Percentiles rank a stretch among this genome's conserved stretches.
Conservation (phyloP, 2,329 filamentous ascomycete species). For the Aspergillus tamarii region DNA sequence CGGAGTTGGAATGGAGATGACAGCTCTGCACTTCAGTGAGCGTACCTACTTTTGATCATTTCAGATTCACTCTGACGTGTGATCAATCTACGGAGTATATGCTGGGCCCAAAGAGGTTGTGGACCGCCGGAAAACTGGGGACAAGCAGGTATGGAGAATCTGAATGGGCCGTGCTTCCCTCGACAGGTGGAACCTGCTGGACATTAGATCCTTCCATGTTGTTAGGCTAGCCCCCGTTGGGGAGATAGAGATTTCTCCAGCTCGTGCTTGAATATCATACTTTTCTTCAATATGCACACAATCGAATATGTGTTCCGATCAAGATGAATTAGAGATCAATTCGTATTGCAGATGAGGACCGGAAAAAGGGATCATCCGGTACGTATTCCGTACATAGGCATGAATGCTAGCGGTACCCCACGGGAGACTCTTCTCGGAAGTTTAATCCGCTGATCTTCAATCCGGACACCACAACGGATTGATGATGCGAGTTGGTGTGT, state of each 20-base stretch:
- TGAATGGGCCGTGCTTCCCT: constrained; percentile 1
- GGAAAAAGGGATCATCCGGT: not conserved
- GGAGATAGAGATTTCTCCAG: not conserved
- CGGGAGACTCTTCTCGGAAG: not conserved
- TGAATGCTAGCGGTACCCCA: not conserved
- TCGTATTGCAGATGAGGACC: not conserved
- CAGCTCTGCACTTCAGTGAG: constrained; percentile 4
- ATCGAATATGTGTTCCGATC: not conserved
- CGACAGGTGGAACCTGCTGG: not conserved
- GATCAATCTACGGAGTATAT: not conserved
- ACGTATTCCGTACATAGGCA: not conserved
- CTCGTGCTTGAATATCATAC: not conserved
- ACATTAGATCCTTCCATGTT: not conserved
- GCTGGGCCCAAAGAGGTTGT: constrained; percentile 5
- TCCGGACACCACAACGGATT: no score
- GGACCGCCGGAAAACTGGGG: constrained; percentile 5
- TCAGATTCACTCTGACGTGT: not conserved
- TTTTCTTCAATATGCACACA: not conserved
- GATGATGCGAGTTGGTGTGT: no score
- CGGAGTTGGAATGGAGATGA: constrained; percentile 4
- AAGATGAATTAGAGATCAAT: not conserved
- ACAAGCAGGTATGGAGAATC: not conserved
- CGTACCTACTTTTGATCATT: not conserved
- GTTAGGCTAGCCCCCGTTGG: not conserved
- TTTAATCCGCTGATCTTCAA: not conserved